Base-by-base conservation (phyloP, 495 filamentous ascomycete species). In the Lasiosphaeria hispida region DNA sequence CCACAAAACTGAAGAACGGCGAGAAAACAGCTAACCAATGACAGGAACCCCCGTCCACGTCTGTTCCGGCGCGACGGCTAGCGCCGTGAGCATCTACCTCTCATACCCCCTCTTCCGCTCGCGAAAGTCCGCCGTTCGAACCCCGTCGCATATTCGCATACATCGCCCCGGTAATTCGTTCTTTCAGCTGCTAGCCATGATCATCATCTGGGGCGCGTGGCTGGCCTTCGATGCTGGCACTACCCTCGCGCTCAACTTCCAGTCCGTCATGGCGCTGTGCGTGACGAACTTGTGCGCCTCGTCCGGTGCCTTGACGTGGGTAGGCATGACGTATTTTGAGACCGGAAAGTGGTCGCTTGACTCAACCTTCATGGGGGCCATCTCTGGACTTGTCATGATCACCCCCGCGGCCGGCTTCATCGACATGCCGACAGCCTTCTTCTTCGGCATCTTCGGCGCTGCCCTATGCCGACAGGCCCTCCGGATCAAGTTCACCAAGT, bases 131-230 rank as follows among this genome's bases (percentile, higher is more conserved):
- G 89, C 89, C 65, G 90, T 92, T 80, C 83, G 91, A 40, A 82
- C 86, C 50, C 87, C 88, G 5, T 94, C 92, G 2, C 80, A 96
- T 59, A 96, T 97, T 69, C 87, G 91, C 10, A 85, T 97, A 60
- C 65, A 68, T 42, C 65, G 65, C 0, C 65, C 65, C 0, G 65
- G 65, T 10, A 65, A 63, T 55, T 68, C 65, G 34, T 68, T 68
- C 52, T 68, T 57, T 60, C 65, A 68, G 58, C 51, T 68, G 0
- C 19, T 68, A 1, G 89, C 92, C 33, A 93, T 93, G 7, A 83
- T 93, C 54, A 85, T 97, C 69, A 87, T 97, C 45, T 97, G 92
- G 92, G 96, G 96, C 63, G 92, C 92, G 57, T 96, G 92, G 92
- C 76, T 97, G 52, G 92, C 90, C 35, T 97, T 97, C 80, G 96